Evolutionary conservation across 202 grass and related monocot species (phyloP).

Genomic region (Bolboschoenoplectus hybrid): DNA sequence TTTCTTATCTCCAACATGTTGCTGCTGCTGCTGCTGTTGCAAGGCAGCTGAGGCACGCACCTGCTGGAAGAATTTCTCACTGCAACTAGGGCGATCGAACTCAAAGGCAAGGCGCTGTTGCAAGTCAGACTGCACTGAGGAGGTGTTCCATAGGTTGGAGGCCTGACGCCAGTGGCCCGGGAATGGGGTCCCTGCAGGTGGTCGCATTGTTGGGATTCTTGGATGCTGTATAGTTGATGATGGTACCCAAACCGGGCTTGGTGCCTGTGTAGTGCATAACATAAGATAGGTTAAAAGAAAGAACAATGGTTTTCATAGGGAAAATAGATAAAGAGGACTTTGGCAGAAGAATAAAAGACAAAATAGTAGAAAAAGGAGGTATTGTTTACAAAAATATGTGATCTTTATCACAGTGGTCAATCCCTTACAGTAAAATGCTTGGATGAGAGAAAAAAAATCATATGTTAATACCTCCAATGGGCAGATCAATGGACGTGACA

Average conservation of each 20-base stretch:
- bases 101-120: slow-evolving; percentile 94
- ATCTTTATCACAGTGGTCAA: not conserved
- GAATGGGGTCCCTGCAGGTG: slow-evolving; percentile 58
- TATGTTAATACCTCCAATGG: not conserved
- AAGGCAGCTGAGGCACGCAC: slow-evolving; percentile 68
- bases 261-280: slow-evolving; percentile 45
- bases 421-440: not conserved
- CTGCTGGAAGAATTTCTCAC: slow-evolving; percentile 75
- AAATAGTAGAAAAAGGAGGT: not conserved
- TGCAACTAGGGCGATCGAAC: slow-evolving; percentile 84
- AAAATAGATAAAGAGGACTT: slow-evolving; percentile 7
- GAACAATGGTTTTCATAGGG: slow-evolving; percentile 14
- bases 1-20: slow-evolving; percentile 62
- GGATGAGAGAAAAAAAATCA: slow-evolving; percentile 20
- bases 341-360: slow-evolving; percentile 7
- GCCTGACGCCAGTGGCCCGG: slow-evolving; percentile 88
- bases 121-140: slow-evolving; percentile 69
- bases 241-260: slow-evolving; percentile 50
- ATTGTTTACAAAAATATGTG: slow-evolving; percentile 4
- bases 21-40: slow-evolving; percentile 42
- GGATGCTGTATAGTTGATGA: slow-evolving; percentile 45
- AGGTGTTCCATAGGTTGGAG: slow-evolving; percentile 67
- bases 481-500: not conserved
- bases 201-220: slow-evolving; percentile 46
- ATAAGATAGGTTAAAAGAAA: slow-evolving; percentile 18